Conservation (phyloP, 768 basidiomycete genomes). For the Tricholoma sp. region DNA sequence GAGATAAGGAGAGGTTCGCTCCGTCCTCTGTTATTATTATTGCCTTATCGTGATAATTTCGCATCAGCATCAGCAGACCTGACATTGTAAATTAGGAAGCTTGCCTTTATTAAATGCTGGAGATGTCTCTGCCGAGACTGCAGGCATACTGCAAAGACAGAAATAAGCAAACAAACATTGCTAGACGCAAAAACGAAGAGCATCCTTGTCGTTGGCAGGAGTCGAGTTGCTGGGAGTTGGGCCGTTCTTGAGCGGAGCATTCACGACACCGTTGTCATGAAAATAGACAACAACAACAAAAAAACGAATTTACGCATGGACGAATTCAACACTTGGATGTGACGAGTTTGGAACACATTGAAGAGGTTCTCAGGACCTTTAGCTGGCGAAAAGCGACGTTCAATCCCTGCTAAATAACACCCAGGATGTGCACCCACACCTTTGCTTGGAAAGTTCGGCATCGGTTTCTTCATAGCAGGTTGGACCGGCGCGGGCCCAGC, state of each 20-base stretch:
- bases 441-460: not conserved
- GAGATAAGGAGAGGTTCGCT: not conserved
- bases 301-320: too few relatives aligned
- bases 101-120: not conserved
- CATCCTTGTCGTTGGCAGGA: not conserved
- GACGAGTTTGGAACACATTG: not conserved
- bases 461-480: too few relatives aligned
- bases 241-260: not conserved
- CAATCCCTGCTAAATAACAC: not conserved
- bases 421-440: not conserved
- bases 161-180: too few relatives aligned
- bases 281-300: too few relatives aligned
- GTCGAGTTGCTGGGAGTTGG: not conserved
- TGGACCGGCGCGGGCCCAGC: too few relatives aligned
- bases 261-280: not conserved
- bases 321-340: not conserved
- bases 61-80: too few relatives aligned
- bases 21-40: not conserved
- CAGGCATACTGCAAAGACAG: too few relatives aligned
- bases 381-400: too few relatives aligned
- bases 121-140: too few relatives aligned
- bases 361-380: too few relatives aligned
- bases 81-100: not conserved
- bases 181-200: not conserved
- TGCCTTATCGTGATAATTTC: too few relatives aligned